Conservation (phyloP, 257 asterid genomes). For the Fraxinus cuspidata region DNA sequence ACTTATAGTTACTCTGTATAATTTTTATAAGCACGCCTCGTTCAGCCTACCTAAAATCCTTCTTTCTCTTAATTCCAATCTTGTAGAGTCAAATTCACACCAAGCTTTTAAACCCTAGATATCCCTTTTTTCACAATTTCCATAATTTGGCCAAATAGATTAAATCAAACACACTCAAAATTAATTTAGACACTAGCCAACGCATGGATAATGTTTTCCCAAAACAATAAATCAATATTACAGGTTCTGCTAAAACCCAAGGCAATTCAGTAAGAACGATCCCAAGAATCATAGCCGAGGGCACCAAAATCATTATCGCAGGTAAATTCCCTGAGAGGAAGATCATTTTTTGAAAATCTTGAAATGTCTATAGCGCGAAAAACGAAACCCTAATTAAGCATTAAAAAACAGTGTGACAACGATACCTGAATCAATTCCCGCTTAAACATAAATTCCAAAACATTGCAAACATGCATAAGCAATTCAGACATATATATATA, state of each 20-base stretch:
- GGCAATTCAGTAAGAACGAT: background rate
- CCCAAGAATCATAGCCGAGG: background rate
- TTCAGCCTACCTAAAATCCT: background rate
- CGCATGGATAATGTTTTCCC: background rate
- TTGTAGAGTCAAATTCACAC: background rate
- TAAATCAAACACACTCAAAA: background rate
- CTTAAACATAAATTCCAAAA: background rate
- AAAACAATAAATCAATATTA: background rate
- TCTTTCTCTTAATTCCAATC: background rate
- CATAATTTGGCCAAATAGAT: background rate
- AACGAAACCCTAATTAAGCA: slow-evolving; percentile 9
- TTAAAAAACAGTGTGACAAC: background rate
- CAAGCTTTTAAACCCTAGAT: background rate
- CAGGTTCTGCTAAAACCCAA: background rate
- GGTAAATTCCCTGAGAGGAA: background rate
- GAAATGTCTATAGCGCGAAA: background rate
- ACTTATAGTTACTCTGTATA: background rate
- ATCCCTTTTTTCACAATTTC: background rate
- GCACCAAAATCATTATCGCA: background rate
- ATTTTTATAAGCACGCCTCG: background rate
- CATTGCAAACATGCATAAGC: background rate
- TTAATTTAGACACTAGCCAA: background rate
- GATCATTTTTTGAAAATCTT: background rate
- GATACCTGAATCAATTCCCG: background rate
- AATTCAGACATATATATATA: background rate